Percentiles rank a stretch among this genome's conserved stretches.
phyloP scores from a whole-genome alignment of 345 rosid genomes.

The Isatis tinctoria region DNA sequence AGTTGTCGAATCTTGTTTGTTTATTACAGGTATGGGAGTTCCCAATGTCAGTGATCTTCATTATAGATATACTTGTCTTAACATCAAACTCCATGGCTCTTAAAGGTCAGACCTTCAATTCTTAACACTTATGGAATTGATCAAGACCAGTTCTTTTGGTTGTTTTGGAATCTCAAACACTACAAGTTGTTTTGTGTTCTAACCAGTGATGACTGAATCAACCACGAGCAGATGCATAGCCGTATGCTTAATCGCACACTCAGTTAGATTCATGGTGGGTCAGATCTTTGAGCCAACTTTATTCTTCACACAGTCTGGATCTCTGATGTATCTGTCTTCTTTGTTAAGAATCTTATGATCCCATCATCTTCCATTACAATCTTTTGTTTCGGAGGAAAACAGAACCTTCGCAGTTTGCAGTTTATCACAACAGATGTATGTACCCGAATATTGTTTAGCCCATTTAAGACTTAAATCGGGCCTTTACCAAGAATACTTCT shows the following conservation, averaged over 20 bases:
- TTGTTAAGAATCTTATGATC: background rate
- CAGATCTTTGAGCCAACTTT: constrained; percentile 13
- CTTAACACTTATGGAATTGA: background rate
- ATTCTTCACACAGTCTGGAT: constrained; percentile 2
- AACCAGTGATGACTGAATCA: constrained; percentile 62
- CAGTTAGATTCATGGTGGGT: constrained; percentile 43
- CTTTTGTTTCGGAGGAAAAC: background rate
- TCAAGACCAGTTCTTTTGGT: background rate
- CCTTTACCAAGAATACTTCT: background rate
- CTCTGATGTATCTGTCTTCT: background rate
- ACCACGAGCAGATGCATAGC: constrained; percentile 46
- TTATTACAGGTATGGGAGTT: constrained; percentile 76
- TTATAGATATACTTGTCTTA: constrained; percentile 66
- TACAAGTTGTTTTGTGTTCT: background rate
- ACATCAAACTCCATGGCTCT: constrained; percentile 75
- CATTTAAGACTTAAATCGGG: background rate
- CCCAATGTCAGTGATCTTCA: constrained; percentile 64
- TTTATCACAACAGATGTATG: background rate
- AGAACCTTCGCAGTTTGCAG: background rate
- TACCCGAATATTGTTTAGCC: background rate
- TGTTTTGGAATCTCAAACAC: constrained; percentile 6
- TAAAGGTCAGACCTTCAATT: constrained; percentile 52
- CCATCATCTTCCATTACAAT: background rate
- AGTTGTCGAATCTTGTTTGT: background rate
- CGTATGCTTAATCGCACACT: constrained; percentile 59